Evolutionary conservation across 2,329 filamentous ascomycete genomes (phyloP), one percentile per base, ranked within the genome.

Genomic region (Fusarium sp.): DNA sequence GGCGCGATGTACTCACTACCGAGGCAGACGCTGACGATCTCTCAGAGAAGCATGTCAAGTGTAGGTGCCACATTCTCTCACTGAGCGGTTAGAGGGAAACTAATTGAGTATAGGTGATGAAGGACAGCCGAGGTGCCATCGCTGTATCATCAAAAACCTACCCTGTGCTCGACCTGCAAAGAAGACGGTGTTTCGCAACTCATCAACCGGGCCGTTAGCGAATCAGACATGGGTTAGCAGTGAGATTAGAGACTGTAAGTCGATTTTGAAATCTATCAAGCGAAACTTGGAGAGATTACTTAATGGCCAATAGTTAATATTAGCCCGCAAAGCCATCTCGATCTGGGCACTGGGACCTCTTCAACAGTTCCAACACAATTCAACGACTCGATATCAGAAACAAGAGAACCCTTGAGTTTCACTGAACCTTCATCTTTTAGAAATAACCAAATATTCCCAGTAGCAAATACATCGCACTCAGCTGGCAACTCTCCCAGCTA

Each of bases 221-320:
- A 73, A 78, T 52, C 79, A 81, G 66, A 74, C 77, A 57, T 81
- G 79, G 80, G 78, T 81, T 9, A 78, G 76, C 9, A 79, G 76
- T 42, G 73, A 77, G 31, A 75, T 78, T 1, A 74, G 71, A 48
- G 72, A 80, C 33, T 81, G 80, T 81, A 58, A 56, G 79, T 69
- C 11, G 7, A 28, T 8, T 6, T 15, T n/a, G 2, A 13, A 11
- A 2, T 6, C 2, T 4, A 6, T 13, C 9, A 15, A 1, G 0
- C 6, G n/a, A 13, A 1, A 14, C 7, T 7, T 3, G 22, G 9
- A 22, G 1, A 5, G 2, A 40, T 9, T 7, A 22, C 9, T 59
- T 4, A 58, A 9, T 14, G 2, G 15, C 11, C 2, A 10, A 17
- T 22, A 73, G 71, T 72, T 8, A 60, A 58, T 3, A 39, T 28